Evolutionary conservation across 2,329 filamentous ascomycete species (phyloP), one percentile per base, ranked within the genome.

Genomic region (Cordyceps farinosa): DNA sequence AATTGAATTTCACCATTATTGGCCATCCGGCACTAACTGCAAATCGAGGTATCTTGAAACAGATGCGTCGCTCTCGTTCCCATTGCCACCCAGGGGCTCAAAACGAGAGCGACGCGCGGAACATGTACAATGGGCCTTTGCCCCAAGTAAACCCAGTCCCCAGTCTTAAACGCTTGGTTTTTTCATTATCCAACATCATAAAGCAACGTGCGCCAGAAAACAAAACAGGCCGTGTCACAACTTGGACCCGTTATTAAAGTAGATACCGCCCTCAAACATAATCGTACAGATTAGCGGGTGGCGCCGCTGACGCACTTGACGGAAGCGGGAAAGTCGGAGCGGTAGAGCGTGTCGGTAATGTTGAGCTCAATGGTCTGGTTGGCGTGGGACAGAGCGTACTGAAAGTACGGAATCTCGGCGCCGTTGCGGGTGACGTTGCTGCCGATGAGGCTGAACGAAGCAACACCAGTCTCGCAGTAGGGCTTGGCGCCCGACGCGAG

Each of bases 361-460:
- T 86, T 75, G 66, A 89, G 79, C 32, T 79, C 70, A 55, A 87
- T 72, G 48, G 78, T 80, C 70, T 84, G 77, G 65, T 82, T 82
- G 65, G 76, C 78, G 51, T 78, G 75, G 64, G 75, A 76, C 32
- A 89, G 79, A 29, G 85, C 84, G 22, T 81, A 76, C 64, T 80
- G 77, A 65, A 84, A 87, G 74, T 88, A 89, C 44, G 74, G 71
- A 59, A 89, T 74, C 52, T 78, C 73, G 70, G 85, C 70, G 64
- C 82, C 84, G 66, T 80, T 65, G 71, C 83, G 82, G 51, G 76
- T 67, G 65, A 86, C 85, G 36, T 77, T 74, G 62, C 80, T 78
- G 59, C 85, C 86, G 7, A 76, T 72, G 62, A 89, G 79, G 62
- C 80, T 71, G 68, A 89, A 78, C 52, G 85, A 82, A 1, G 89